Evolutionary conservation across 768 basidiomycete species (phyloP).

Genomic region (Russula dissimulans): DNA sequence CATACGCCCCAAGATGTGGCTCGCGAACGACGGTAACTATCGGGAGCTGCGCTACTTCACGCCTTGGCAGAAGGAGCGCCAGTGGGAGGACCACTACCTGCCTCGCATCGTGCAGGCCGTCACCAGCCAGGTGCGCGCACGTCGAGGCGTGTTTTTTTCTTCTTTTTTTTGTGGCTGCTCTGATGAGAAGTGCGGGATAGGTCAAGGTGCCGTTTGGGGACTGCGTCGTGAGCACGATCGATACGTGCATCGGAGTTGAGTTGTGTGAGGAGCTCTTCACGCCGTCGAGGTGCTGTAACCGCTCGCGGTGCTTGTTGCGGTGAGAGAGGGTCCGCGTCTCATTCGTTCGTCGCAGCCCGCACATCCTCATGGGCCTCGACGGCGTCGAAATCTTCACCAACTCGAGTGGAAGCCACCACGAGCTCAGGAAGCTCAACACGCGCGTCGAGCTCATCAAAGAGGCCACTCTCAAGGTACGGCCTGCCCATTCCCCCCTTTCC

Average conservation of each 20-base stretch:
- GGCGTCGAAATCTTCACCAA: conserved; percentile 99
- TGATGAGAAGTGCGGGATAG: conserved; percentile 30
- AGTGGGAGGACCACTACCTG: conserved; percentile 87
- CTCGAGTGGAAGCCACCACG: conserved; percentile 96
- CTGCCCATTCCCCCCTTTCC: not conserved
- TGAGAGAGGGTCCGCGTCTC: not conserved
- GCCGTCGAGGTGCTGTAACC: conserved; percentile 62
- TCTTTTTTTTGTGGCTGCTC: too few relatives aligned
- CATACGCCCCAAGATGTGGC: conserved; percentile 99
- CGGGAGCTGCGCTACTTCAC: conserved; percentile 78
- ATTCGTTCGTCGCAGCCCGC: conserved; percentile 52
- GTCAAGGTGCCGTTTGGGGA: conserved; percentile 92
- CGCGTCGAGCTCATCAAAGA: conserved; percentile 94
- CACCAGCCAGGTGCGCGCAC: conserved; percentile 59
- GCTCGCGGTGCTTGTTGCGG: not conserved
- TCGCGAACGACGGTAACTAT: conserved; percentile 98
- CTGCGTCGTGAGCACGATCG: conserved; percentile 83
- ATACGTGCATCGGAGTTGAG: conserved; percentile 96
- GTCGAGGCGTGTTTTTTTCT: too few relatives aligned
- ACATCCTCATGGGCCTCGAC: conserved; percentile 95
- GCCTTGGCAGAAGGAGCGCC: conserved; percentile 84
- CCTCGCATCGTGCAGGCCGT: conserved; percentile 83
- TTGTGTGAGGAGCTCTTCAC: conserved; percentile 98
- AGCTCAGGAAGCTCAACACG: conserved; percentile 88
- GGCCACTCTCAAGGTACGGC: conserved; percentile 79